These are phyloP conservation scores for Paramecium primaurelia DNA, from an alignment of 73 alveolate genomes.

Conservation along the genomic window DNA sequence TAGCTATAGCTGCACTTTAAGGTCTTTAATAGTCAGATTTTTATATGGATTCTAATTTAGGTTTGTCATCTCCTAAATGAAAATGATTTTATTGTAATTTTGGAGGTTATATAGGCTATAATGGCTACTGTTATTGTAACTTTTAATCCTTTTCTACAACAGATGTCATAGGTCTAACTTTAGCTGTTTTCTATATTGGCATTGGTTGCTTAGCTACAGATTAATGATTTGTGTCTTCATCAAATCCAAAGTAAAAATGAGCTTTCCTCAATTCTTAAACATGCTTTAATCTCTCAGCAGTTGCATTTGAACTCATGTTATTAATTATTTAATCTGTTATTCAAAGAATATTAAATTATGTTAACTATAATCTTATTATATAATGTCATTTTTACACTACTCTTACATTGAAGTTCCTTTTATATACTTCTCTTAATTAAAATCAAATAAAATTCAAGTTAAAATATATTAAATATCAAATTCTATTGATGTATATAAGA, in stretches of 20 bases:
- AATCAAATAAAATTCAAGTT: too few species aligned
- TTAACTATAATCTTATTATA: conserved; percentile 76
- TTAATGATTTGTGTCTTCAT: conserved; percentile 47
- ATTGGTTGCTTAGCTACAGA: conserved; percentile 34
- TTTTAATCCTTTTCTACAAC: background rate
- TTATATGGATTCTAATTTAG: background rate
- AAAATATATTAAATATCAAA: background rate
- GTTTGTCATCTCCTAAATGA: conserved; percentile 55
- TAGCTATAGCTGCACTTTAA: conserved; percentile 42
- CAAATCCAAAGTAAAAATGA: conserved; percentile 50
- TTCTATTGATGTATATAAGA: background rate
- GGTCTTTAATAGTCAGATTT: conserved; percentile 48
- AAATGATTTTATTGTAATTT: conserved; percentile 36
- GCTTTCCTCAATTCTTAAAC: conserved; percentile 36
- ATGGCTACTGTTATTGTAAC: background rate
- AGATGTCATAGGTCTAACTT: conserved; percentile 28
- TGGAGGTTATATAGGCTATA: background rate
- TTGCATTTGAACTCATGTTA: conserved; percentile 40
- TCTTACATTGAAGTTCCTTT: conserved; percentile 86
- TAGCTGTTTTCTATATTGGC: conserved; percentile 12
- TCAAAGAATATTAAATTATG: background rate
- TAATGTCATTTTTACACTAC: conserved; percentile 87
- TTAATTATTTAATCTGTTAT: background rate
- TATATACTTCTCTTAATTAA: too few species aligned
- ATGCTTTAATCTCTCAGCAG: conserved; percentile 44